These are phyloP conservation scores for Bremia lactucae DNA, from an alignment of 352 stramenopile species.

Conservation along the genomic window DNA sequence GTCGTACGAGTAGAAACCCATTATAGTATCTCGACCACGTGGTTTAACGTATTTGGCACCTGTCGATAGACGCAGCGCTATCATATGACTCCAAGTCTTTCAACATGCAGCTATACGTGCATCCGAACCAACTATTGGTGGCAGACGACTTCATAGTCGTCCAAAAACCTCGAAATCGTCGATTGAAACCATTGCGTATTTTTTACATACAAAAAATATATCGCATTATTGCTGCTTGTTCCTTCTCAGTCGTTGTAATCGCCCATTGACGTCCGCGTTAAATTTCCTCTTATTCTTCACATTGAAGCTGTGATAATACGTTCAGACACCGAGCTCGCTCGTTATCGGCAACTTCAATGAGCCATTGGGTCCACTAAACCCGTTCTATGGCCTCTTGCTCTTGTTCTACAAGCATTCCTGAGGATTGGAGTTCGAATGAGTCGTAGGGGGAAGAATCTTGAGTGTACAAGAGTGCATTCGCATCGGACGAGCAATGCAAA, in stretches of 20 bases:
- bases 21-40: constrained; percentile 40
- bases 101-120: constrained; percentile 78
- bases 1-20: no score
- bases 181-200: constrained; percentile 84
- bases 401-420: constrained; percentile 7
- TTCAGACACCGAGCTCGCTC: constrained; percentile 52
- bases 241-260: constrained; percentile 66
- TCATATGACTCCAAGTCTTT: no score
- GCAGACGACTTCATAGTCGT: constrained; percentile 81
- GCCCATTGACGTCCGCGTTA: constrained; percentile 58
- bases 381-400: constrained; percentile 29
- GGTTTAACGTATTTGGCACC: constrained; percentile 59
- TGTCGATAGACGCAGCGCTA: constrained; percentile 58
- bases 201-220: constrained; percentile 81
- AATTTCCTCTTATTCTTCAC: no score
- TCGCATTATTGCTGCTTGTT: constrained; percentile 68
- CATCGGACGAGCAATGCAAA: neutral
- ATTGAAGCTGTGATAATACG: constrained; percentile 58
- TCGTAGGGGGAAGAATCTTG: no score
- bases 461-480: neutral
- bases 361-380: constrained; percentile 70
- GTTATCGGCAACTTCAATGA: constrained; percentile 71
- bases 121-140: constrained; percentile 81
- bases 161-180: no score
- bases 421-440: no score